Conservation (phyloP, 2,329 filamentous ascomycete genomes). For the Metarhizium robertsii region DNA sequence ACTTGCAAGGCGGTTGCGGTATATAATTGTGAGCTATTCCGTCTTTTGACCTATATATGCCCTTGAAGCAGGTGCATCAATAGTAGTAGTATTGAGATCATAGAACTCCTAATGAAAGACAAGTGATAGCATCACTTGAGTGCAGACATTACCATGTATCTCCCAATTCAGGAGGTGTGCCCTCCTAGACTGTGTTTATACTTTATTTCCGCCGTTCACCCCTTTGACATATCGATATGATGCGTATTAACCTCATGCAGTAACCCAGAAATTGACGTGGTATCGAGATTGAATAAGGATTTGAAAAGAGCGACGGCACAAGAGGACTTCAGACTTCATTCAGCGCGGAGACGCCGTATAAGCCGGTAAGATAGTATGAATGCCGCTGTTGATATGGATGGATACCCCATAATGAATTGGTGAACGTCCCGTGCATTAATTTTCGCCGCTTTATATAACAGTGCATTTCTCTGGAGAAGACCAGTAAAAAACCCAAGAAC, state of each 20-base stretch:
- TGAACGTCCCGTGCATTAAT: background rate
- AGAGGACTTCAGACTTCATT: background rate
- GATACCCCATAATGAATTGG: background rate
- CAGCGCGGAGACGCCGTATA: background rate
- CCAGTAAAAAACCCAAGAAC: background rate
- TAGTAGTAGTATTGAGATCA: background rate
- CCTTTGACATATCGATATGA: background rate
- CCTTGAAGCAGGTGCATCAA: background rate
- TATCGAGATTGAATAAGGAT: background rate
- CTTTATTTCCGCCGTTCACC: background rate
- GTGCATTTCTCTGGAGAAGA: background rate
- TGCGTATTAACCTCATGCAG: slow-evolving; percentile 4
- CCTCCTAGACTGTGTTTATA: background rate
- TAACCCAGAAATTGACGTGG: slow-evolving; percentile 7
- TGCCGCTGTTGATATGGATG: background rate
- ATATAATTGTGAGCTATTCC: slow-evolving; percentile 1
- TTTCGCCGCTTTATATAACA: background rate
- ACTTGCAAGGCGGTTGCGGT: background rate
- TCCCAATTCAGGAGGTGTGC: background rate
- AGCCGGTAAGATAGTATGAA: slow-evolving; percentile 1
- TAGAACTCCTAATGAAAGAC: background rate
- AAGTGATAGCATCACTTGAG: background rate
- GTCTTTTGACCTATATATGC: background rate
- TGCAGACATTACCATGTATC: background rate
- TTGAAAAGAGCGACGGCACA: background rate